Base-by-base conservation (phyloP, 495 filamentous ascomycete species). In the Geoglossum glabrum region DNA sequence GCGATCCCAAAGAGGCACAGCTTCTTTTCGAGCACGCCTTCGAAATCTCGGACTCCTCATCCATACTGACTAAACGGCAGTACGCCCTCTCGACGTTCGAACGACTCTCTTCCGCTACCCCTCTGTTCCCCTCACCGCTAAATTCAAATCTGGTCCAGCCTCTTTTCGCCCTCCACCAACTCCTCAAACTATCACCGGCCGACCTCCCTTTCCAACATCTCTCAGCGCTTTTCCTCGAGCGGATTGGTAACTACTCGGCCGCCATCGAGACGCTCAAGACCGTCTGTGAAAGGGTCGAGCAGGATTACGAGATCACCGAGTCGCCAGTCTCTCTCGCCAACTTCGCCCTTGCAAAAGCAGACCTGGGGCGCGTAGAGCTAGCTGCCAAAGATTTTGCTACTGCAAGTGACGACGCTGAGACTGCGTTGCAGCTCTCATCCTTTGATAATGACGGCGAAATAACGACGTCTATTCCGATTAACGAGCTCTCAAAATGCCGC, bases 1-100 rank as follows among this genome's bases (percentile, higher is more conserved):
- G 84, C 1, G 81, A 93, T 57, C 27, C 66, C 0, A 77, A 76
- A 59, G 87, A 97, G 67, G 88, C 92, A 1, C 76, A 84, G 15
- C 77, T 79, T 31, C 76, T 96, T 11, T 96, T 95, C 65, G 86
- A 86, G n/a, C 92, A 99, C 69, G 89, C 90, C 4, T 90, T 93
- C 71, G 92, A 94, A 61, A 94, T 99, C 56, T 79, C 87, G 0
- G 82, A 83, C 49, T 83, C 85, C 1, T 82, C 85, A 4, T 81
- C 82, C 4, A 68, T 77, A 9, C 66, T 89, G 21, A 74, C 82
- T 6, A 86, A 87, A 69, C 77, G 81, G 43, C 84, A 85, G 66
- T 96, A 88, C 62, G 73, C 85, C 0, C 71, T 81, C 7, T 86
- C 84, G 17, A 71, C 82, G 11, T 96, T 97, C 63, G 90, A 94